Base-by-base conservation (phyloP, 331 rosid species). In the Ulmus americana region DNA sequence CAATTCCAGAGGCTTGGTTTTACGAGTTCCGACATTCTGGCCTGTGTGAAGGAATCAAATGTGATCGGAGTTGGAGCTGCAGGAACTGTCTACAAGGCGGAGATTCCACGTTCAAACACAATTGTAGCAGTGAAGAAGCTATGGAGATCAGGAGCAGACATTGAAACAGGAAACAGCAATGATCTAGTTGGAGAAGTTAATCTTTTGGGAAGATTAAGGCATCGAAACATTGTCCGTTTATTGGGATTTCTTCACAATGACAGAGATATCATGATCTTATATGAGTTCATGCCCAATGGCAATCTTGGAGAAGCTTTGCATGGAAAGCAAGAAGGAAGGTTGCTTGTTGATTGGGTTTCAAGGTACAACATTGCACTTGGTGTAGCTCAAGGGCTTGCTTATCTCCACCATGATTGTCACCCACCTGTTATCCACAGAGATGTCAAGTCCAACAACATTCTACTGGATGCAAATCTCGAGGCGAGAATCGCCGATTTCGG, bases 401-500 rank as follows among this genome's bases (percentile, higher is more conserved):
- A 94, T 82, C 97, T 94, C 74, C 97, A 94, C 75, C 97, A 94
- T 67, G 98, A 94, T 45, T 89, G 97, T 70, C 82, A 79, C 69
- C 98, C 98, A 1, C 95, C 90, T 0, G 82, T 94, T 81, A 84
- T 94, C 61, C 98, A 94, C 54, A 76, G 98, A 18, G 98, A 94
- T 57, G 82, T 94, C 77, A 94, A 94, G 80, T 85, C 91, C 7
- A 94, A 89, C 15, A 89, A 94, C 66, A 89, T 94, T 65, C 79
- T 94, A 13, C 97, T 89, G 18, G 90, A 94, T 81, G 79, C 88
- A 70, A 85, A 85, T 79, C 95, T 94, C 12, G 97, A 94, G 40
- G 88, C 97, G 45, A 78, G 97, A 73, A 85, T 89, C 14, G 97
- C 98, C 8, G 97, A 94, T 82, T 94, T 94, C 16, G 95, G 98